Evolutionary conservation across 2,329 filamentous ascomycete genomes (phyloP).

Genomic region (Verticillium nonalfalfae): DNA sequence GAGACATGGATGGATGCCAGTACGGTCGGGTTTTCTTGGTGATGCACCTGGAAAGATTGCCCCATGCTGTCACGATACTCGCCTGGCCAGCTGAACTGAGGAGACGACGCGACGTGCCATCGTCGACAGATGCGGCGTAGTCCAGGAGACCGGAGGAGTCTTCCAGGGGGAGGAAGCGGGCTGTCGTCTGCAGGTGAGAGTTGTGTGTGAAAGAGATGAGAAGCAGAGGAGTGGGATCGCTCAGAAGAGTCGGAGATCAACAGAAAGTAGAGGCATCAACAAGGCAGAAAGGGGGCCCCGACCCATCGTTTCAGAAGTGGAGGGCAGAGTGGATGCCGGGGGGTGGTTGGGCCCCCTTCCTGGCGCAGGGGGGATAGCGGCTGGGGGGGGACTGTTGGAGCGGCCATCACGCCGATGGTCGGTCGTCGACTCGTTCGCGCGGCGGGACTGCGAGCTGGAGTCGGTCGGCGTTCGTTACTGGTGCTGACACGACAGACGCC

Average conservation of each 20-base stretch:
- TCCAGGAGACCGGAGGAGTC: background rate
- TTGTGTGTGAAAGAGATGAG: background rate
- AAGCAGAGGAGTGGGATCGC: background rate
- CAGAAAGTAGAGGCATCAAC: background rate
- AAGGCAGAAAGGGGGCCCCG: conserved; percentile 8
- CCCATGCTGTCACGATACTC: background rate
- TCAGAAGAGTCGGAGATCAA: background rate
- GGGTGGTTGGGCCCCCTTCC: conserved; percentile 4
- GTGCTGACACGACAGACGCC: background rate
- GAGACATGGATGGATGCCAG: background rate
- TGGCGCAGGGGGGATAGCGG: no score
- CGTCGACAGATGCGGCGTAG: background rate
- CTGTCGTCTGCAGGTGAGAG: background rate
- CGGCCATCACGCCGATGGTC: background rate
- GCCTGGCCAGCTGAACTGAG: background rate
- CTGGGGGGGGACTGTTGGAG: background rate
- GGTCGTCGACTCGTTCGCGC: background rate
- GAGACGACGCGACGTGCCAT: background rate
- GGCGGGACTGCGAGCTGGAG: background rate
- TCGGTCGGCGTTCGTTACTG: background rate
- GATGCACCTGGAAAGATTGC: background rate
- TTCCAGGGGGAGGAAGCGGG: background rate
- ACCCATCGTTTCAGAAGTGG: conserved; percentile 13
- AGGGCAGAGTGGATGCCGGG: background rate
- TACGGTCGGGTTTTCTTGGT: background rate